Percentiles rank a stretch among this genome's conserved stretches.
Conservation (phyloP, 75 land plant genomes). For the Pinus tabuliformis region DNA sequence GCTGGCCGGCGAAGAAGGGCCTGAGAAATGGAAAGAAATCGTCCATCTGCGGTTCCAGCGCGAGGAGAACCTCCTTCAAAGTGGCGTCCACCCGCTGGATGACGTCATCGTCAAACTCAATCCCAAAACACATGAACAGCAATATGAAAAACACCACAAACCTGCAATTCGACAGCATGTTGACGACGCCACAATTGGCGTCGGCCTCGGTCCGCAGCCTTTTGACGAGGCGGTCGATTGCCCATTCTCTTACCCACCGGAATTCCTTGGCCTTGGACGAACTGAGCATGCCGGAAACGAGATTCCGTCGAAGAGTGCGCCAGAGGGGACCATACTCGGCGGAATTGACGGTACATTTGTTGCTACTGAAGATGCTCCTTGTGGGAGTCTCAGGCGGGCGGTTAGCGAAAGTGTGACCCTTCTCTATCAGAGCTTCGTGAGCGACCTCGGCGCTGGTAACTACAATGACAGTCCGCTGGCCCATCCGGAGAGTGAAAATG, state of each 20-base stretch:
- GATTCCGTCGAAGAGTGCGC: conserved; percentile 66
- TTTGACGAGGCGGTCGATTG: conserved; percentile 31
- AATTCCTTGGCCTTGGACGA: conserved; percentile 13
- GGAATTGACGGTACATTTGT: conserved; percentile 71
- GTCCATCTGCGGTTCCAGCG: conserved; percentile 35
- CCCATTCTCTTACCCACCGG: conserved; percentile 46
- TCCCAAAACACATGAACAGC: conserved; percentile 59
- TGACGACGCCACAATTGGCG: no score
- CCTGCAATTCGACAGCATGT: neutral
- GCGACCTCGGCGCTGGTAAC: conserved; percentile 55
- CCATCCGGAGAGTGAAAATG: conserved; percentile 69
- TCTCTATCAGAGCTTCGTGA: conserved; percentile 61
- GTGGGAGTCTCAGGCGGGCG: conserved; percentile 60
- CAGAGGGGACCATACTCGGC: conserved; percentile 70
- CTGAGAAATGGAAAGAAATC: conserved; percentile 55
- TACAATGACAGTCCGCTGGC: conserved; percentile 52
- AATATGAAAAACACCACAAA: conserved; percentile 53
- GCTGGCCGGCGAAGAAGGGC: conserved; percentile 34
- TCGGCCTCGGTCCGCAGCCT: conserved; percentile 12
- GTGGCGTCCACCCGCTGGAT: conserved; percentile 43
- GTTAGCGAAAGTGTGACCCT: conserved; percentile 58
- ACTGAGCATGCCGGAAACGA: conserved; percentile 44
- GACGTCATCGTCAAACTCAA: conserved; percentile 27
- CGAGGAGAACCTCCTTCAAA: conserved; percentile 45
- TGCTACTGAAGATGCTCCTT: conserved; percentile 51